Evolutionary conservation across 306 rosid genomes (phyloP), one percentile per base, ranked within the genome.

Genomic region (Quercus variabilis): DNA sequence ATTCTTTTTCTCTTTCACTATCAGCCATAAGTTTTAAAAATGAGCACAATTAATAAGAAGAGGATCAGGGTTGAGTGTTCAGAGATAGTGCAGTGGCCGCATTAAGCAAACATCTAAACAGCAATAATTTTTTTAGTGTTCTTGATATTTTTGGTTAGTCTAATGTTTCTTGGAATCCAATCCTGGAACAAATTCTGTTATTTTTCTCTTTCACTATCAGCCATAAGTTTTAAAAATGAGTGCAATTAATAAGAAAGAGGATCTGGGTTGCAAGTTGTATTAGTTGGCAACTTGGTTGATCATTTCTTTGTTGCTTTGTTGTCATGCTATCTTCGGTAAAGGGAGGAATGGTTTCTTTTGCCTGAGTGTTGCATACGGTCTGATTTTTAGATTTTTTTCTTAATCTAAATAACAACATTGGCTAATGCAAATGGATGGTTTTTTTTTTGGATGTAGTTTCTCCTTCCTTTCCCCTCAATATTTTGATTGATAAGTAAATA

Each of bases 1-100:
- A 79, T 67, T 71, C 59, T 72, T 35, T 71, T 84, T 82, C 49
- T 84, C 77, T 73, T 80, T 79, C 82, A 79, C 43, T 69, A 43
- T 78, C 74, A 41, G 46, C 46, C 46, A 41, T 41, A 41, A 41
- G 46, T 41, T 41, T 8, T 41, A 41, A 8, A 41, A 41, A 41
- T 41, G 46, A 41, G 46, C 46, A 3, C 11, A 41, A 41, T 41
- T 41, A 41, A 49, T 49, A 49, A 49, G 54, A 49, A 65, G 51
- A 17, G 51, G 26, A n/a, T 14, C 3, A 14, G 41, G 41, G 6
- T 59, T 49, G 54, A 8, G 46, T 41, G 46, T 41, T 41, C 46
- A 41, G 46, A 41, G 46, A 41, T 41, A 41, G 46, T 41, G 46
- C 46, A 41, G 46, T 11, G 46, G 46, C 46, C 46, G 2, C 38